Percentiles rank a stretch among this genome's conserved stretches.
phyloP scores from a whole-genome alignment of 495 filamentous ascomycete genomes.

The Thermochaetoides thermophila region DNA sequence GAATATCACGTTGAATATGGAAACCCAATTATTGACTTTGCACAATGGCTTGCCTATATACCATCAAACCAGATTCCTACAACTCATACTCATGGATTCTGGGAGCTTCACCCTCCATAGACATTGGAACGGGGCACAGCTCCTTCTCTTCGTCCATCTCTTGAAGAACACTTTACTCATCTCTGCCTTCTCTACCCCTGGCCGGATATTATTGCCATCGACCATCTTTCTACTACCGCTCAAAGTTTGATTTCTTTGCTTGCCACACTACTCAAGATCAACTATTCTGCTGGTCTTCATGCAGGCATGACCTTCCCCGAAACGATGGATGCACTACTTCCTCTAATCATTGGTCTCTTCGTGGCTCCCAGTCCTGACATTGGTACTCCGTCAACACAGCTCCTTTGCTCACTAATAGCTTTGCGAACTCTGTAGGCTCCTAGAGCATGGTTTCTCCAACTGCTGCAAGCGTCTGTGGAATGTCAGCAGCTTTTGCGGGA shows the following conservation, averaged over 20 bases:
- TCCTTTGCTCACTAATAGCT: conserved; percentile 3
- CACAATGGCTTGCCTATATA: background rate
- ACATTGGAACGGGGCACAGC: background rate
- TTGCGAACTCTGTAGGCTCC: conserved; percentile 10
- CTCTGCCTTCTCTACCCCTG: conserved; percentile 5
- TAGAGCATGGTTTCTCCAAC: background rate
- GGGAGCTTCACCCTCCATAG: conserved; percentile 2
- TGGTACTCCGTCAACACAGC: background rate
- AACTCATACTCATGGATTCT: background rate
- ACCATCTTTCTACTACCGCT: background rate
- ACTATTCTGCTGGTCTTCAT: background rate
- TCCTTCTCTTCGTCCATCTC: background rate
- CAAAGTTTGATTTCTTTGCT: conserved; percentile 2
- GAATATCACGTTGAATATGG: background rate
- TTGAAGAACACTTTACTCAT: conserved; percentile 4
- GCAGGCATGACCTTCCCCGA: conserved; percentile 7
- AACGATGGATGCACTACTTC: conserved; percentile 1
- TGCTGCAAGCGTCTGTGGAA: background rate
- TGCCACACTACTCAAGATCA: conserved; percentile 3
- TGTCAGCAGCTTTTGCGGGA: too few relatives aligned
- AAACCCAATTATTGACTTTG: background rate
- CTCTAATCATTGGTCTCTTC: background rate
- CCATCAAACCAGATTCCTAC: background rate
- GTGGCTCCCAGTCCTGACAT: background rate
- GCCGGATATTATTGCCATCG: background rate